These are phyloP conservation scores for Annulohypoxylon moriforme DNA, from an alignment of 495 filamentous ascomycete genomes.

Conservation along the genomic window DNA sequence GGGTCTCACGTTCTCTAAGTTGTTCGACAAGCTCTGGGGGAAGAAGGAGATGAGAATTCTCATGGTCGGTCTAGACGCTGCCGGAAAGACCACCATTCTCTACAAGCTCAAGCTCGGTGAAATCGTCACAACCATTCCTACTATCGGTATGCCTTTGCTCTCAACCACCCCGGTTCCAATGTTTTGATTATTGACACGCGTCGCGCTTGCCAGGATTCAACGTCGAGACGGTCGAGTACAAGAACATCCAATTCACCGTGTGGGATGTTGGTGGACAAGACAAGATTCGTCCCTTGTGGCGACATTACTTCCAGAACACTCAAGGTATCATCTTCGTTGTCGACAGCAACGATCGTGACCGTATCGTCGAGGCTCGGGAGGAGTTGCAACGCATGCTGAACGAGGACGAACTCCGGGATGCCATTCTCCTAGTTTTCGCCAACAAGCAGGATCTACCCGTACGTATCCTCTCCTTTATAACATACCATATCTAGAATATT, in stretches of 20 bases:
- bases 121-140: conserved; percentile 99
- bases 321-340: conserved; percentile 99
- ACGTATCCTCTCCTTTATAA: conserved; percentile 52
- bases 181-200: conserved; percentile 46
- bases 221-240: conserved; percentile 99
- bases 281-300: conserved; percentile 99
- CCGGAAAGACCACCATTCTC: conserved; percentile 99
- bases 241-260: conserved; percentile 99
- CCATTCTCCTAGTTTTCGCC: conserved; percentile 96
- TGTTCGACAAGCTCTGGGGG: conserved; percentile 95
- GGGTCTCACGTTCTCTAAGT: conserved; percentile 93
- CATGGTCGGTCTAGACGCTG: conserved; percentile 99
- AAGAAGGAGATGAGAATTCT: conserved; percentile 99
- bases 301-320: conserved; percentile 99
- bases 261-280: conserved; percentile 99
- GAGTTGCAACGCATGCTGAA: conserved; percentile 99
- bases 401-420: conserved; percentile 98
- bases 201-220: conserved; percentile 81
- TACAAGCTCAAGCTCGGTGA: conserved; percentile 99
- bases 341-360: conserved; percentile 99
- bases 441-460: conserved; percentile 99
- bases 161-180: conserved; percentile 7
- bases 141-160: conserved; percentile 82
- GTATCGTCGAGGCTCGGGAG: conserved; percentile 98
- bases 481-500: background rate